Evolutionary conservation across 306 rosid species (phyloP), one percentile per base, ranked within the genome.

Genomic region (Neltuma alba): DNA sequence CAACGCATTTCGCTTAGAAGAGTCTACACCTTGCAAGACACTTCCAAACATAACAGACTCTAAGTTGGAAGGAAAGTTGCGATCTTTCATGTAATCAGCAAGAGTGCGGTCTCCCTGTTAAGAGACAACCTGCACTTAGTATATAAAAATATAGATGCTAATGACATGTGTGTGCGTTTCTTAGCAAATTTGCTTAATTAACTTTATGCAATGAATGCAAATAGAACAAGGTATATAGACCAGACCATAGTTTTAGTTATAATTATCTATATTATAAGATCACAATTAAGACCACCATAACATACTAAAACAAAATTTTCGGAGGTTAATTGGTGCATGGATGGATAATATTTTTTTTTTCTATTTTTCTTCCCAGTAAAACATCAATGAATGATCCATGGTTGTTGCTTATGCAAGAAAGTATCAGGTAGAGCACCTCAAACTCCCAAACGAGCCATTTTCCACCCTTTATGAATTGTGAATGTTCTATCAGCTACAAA

Each of bases 391-490:
- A 42, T 80, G 41, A 77, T 74, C 69, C 48, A 79, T 54, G 75
- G 58, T 20, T 48, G 60, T 67, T 75, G 74, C 50, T 38, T 18
- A 55, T 36, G 68, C 69, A 41, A 78, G 67, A 48, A 81, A 75
- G 72, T 58, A 78, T 54, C 18, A 52, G 75, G 45, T 14, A 45
- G 30, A 74, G 88, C 88, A 94, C 99, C 99, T 93, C 99, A 74
- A 91, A 95, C 82, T 95, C 93, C 98, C 99, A 95, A 63, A 92
- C 99, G 54, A 95, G 98, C 99, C 99, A 95, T 84, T 93, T 95
- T 81, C 97, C 96, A 66, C 94, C 99, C 67, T 87, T 87, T 62
- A 91, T 85, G 85, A 91, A 95, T 75, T 85, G 86, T 44, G 91
- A 81, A 72, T 50, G 91, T 92, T 85, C 81, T 64, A 74, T 89